These are phyloP conservation scores for Symbiodinium natans DNA, from an alignment of 73 alveolate genomes.

Conservation along the genomic window DNA sequence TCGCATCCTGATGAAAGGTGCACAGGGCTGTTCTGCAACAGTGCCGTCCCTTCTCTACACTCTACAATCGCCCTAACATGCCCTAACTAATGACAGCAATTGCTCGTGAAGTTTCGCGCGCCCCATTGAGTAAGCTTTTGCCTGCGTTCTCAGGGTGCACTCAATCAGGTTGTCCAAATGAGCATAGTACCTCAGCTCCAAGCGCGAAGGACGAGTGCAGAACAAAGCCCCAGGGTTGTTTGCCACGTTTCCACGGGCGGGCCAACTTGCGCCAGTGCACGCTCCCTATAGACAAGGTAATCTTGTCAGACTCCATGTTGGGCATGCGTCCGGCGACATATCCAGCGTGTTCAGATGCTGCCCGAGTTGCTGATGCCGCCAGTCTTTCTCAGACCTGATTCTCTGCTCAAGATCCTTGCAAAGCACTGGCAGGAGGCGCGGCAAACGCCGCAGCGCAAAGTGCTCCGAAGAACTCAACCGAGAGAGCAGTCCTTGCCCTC, in stretches of 20 bases:
- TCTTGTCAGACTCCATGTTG: background rate
- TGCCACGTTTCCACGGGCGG: background rate
- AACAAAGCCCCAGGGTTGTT: background rate
- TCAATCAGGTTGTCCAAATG: slow-evolving; percentile 54
- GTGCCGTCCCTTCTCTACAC: too few species aligned
- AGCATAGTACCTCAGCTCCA: slow-evolving; percentile 3
- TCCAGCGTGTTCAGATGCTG: too few species aligned
- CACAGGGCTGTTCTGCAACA: background rate
- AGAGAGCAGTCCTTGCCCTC: background rate
- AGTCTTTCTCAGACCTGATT: slow-evolving; percentile 65
- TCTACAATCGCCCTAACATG: too few species aligned
- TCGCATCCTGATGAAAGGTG: slow-evolving; percentile 9
- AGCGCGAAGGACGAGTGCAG: background rate
- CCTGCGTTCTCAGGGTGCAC: slow-evolving; percentile 33
- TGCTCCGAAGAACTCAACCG: background rate
- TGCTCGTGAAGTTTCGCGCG: too few species aligned
- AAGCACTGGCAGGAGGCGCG: too few species aligned
- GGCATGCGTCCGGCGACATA: too few species aligned
- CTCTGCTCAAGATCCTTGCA: slow-evolving; percentile 35
- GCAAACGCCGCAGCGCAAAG: background rate
- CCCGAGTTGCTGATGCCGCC: slow-evolving; percentile 69
- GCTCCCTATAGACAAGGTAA: background rate
- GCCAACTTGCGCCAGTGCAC: background rate
- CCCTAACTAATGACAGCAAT: background rate
- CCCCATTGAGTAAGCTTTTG: too few species aligned